These are phyloP conservation scores for Pharnaceum exiguum DNA, from an alignment of 148 eudicot species.

Conservation along the genomic window DNA sequence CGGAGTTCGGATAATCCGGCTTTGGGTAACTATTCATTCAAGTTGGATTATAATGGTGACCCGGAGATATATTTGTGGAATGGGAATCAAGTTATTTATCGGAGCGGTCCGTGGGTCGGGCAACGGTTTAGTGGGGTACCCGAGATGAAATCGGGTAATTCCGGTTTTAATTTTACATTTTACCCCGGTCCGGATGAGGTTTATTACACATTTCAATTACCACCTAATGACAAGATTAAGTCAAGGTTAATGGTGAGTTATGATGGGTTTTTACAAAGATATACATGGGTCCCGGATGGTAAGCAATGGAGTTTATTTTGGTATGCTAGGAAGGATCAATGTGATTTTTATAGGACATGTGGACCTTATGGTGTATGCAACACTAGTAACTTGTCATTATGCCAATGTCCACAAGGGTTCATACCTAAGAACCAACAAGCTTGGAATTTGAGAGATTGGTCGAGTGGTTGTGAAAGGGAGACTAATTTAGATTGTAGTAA, in stretches of 20 bases:
- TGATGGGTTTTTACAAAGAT: slow-evolving; percentile 28
- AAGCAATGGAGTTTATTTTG: slow-evolving; percentile 46
- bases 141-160: slow-evolving; percentile 35
- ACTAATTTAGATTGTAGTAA: slow-evolving; percentile 25
- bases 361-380: slow-evolving; percentile 52
- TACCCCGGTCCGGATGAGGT: slow-evolving; percentile 16
- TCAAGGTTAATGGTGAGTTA: slow-evolving; percentile 38
- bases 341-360: slow-evolving; percentile 50
- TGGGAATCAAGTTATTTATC: slow-evolving; percentile 15
- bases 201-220: slow-evolving; percentile 27
- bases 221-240: slow-evolving; percentile 16
- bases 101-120: slow-evolving; percentile 95
- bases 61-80: slow-evolving; percentile 31
- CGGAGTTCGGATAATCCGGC: slow-evolving; percentile 18
- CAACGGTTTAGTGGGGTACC: slow-evolving; percentile 72
- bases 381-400: slow-evolving; percentile 28
- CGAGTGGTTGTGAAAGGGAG: slow-evolving; percentile 45
- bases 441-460: slow-evolving; percentile 54
- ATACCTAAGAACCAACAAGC: slow-evolving; percentile 33
- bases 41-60: slow-evolving; percentile 30
- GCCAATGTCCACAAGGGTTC: slow-evolving; percentile 55
- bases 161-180: slow-evolving; percentile 32
- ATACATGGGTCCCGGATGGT: slow-evolving; percentile 39
- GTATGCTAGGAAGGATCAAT: slow-evolving; percentile 61
- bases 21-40: slow-evolving; percentile 26